phyloP scores from a whole-genome alignment of 2,329 filamentous ascomycete species.

The Cladosporium sp. region DNA sequence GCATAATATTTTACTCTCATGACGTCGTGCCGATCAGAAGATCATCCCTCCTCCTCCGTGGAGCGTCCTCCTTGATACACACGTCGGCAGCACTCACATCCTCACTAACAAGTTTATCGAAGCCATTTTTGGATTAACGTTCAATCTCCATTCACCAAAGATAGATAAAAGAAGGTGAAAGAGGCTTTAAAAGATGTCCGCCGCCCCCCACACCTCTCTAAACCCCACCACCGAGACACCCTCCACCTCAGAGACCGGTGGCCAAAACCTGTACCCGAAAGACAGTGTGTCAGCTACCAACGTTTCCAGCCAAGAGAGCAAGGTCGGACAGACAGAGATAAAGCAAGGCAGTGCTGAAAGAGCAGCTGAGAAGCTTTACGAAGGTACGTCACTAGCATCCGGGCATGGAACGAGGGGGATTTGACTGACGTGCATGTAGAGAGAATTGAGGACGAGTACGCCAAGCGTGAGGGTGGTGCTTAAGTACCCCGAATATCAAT shows the following conservation, averaged over 20 bases:
- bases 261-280: conserved; percentile 20
- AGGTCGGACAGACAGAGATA: conserved; percentile 17
- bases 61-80: too few species aligned
- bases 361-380: conserved; percentile 34
- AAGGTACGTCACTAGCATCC: conserved; percentile 5
- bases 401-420: background rate
- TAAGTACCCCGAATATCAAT: too few species aligned
- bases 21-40: too few species aligned
- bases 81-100: too few species aligned
- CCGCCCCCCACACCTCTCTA: conserved; percentile 7
- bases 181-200: background rate
- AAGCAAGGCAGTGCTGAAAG: conserved; percentile 25
- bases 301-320: conserved; percentile 19
- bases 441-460: conserved; percentile 42
- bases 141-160: too few species aligned
- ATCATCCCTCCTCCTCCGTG: too few species aligned
- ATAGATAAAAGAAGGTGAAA: too few species aligned
- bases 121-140: too few species aligned
- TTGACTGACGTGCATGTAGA: conserved; percentile 17
- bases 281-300: conserved; percentile 11
- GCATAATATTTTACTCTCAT: too few species aligned
- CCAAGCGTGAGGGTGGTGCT: conserved; percentile 41
- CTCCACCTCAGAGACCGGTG: conserved; percentile 23
- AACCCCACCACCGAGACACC: conserved; percentile 20
- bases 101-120: too few species aligned